Evolutionary conservation across 495 filamentous ascomycete genomes (phyloP).

Genomic region (Xylaria intraflava): DNA sequence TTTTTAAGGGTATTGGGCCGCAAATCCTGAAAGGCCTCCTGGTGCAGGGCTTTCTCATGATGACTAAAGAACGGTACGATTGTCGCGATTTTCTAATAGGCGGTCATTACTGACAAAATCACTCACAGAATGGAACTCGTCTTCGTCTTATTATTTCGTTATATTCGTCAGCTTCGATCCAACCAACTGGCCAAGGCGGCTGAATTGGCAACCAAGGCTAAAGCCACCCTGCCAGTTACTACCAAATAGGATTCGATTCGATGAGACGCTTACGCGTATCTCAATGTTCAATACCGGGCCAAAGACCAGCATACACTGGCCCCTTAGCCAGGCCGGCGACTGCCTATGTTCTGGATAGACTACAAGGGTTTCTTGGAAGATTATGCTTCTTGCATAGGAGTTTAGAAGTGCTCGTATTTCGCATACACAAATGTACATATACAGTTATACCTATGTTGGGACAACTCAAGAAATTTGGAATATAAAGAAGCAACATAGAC

Average conservation of each 20-base stretch:
- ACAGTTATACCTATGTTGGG: background rate
- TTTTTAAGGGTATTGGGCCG: constrained; percentile 96
- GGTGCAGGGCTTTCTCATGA: constrained; percentile 96
- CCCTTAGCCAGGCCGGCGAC: background rate
- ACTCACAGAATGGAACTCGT: constrained; percentile 71
- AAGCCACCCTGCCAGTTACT: constrained; percentile 39
- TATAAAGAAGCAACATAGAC: background rate
- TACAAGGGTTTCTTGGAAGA: too few relatives aligned
- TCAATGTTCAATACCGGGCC: background rate
- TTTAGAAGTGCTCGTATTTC: too few relatives aligned
- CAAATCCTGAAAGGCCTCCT: constrained; percentile 89
- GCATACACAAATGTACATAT: background rate
- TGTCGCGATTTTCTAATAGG: background rate
- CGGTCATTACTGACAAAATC: constrained; percentile 17
- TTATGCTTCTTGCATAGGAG: background rate
- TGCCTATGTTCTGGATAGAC: background rate
- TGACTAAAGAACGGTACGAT: constrained; percentile 93
- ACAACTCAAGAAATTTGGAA: background rate
- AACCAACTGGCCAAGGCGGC: constrained; percentile 66
- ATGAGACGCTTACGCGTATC: background rate
- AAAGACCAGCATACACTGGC: background rate
- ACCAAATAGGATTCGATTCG: constrained; percentile 30
- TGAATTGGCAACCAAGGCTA: constrained; percentile 48
- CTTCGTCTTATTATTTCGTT: constrained; percentile 82
- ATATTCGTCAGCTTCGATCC: constrained; percentile 61